Conservation (phyloP, 73 alveolate genomes). For the Paramecium tetraurelia region DNA sequence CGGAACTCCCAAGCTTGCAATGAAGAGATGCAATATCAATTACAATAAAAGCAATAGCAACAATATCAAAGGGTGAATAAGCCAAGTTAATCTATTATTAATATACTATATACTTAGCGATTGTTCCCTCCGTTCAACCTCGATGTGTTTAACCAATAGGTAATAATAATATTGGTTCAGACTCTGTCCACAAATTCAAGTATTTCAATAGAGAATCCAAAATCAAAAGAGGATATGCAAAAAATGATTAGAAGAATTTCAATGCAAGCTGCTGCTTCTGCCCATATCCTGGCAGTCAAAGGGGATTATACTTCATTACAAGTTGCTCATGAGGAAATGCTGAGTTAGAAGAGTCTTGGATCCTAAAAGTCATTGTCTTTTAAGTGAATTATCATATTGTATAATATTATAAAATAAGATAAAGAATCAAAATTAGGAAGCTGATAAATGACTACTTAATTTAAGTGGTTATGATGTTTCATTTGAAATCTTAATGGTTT, state of each 20-base stretch:
- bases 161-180: not conserved
- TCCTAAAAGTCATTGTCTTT: not conserved
- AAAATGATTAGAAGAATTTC: not conserved
- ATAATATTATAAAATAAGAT: not conserved
- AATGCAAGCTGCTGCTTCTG: not conserved
- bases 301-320: not conserved
- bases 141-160: not conserved
- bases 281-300: not conserved
- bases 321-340: not conserved
- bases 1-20: not conserved
- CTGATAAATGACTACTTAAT: not conserved
- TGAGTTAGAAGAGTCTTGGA: not conserved
- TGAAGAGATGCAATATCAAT: not conserved
- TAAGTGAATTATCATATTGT: not conserved
- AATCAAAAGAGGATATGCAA: not conserved
- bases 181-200: not conserved
- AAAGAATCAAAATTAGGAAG: not conserved
- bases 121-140: not conserved
- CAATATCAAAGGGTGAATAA: not conserved
- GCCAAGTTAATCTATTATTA: not conserved
- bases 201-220: not conserved
- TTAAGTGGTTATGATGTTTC: not conserved
- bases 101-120: not conserved
- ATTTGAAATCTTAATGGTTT: not conserved
- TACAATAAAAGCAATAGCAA: not conserved